A percentile compares a stretch with the other conserved stretches of the same genome.
Evolutionary conservation across 768 basidiomycete genomes (phyloP).

Genomic region (Tubosaeta sp.): DNA sequence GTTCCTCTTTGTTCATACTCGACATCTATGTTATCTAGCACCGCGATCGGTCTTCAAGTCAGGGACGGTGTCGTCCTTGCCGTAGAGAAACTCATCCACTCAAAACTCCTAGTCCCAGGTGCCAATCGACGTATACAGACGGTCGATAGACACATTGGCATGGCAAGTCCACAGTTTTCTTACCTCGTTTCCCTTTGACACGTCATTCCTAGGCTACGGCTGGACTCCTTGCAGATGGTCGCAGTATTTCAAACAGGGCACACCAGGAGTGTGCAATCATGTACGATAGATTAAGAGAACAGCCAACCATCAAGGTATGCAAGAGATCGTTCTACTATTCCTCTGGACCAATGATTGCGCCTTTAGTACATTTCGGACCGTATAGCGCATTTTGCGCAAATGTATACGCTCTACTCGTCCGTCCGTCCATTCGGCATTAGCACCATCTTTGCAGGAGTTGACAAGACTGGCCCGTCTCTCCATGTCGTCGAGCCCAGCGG

Average conservation of each 20-base stretch:
- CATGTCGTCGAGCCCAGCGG: slow-evolving; percentile 96
- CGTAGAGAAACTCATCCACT: slow-evolving; percentile 97
- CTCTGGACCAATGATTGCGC: neutral
- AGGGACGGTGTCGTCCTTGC: slow-evolving; percentile 94
- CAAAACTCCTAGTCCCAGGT: slow-evolving; percentile 90
- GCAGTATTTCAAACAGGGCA: slow-evolving; percentile 80
- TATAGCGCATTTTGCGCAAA: slow-evolving; percentile 85
- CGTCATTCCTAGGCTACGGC: slow-evolving; percentile 68
- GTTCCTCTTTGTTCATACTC: neutral
- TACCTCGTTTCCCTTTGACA: neutral
- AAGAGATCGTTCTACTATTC: neutral
- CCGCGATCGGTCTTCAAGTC: slow-evolving; percentile 92
- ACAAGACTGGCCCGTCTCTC: slow-evolving; percentile 81
- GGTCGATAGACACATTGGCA: slow-evolving; percentile 88
- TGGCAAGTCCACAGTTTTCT: slow-evolving; percentile 47
- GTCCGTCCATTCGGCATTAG: slow-evolving; percentile 97
- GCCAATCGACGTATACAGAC: slow-evolving; percentile 92
- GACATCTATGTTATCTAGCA: slow-evolving; percentile 43
- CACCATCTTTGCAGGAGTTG: slow-evolving; percentile 84
- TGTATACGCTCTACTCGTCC: slow-evolving; percentile 96
- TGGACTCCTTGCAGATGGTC: slow-evolving; percentile 89
- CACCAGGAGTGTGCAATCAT: slow-evolving; percentile 77
- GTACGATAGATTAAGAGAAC: slow-evolving; percentile 68
- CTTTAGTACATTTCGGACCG: slow-evolving; percentile 64
- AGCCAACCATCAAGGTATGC: slow-evolving; percentile 75